Percentiles rank a stretch among this genome's conserved stretches.
phyloP scores from a whole-genome alignment of 1,139 yeast genomes.

The Geotrichum citri-aurantii region DNA sequence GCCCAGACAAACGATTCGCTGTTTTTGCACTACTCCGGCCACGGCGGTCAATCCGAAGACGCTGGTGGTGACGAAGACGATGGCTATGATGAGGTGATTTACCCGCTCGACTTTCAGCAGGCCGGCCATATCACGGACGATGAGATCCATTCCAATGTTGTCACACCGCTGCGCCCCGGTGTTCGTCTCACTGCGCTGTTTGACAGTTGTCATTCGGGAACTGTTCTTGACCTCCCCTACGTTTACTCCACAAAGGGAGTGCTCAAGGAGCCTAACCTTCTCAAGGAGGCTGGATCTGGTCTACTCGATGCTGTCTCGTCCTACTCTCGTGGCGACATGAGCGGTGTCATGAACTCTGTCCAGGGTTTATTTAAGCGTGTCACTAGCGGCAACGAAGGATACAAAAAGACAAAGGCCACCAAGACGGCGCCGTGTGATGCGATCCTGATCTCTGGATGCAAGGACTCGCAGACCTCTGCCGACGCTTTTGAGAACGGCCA shows the following conservation, averaged over 20 bases:
- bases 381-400: slow-evolving; percentile 37
- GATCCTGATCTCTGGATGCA: slow-evolving; percentile 81
- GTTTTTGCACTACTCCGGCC: slow-evolving; percentile 87
- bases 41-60: slow-evolving; percentile 82
- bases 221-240: slow-evolving; percentile 83
- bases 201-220: slow-evolving; percentile 93
- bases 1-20: slow-evolving; percentile 69
- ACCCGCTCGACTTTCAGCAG: slow-evolving; percentile 79
- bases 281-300: slow-evolving; percentile 78
- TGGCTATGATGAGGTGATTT: slow-evolving; percentile 84
- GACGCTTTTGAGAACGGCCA: slow-evolving; percentile 74
- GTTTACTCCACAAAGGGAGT: slow-evolving; percentile 88
- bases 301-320: slow-evolving; percentile 65
- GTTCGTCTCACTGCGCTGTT: slow-evolving; percentile 82
- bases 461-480: slow-evolving; percentile 75
- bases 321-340: slow-evolving; percentile 65
- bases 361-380: slow-evolving; percentile 49
- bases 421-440: slow-evolving; percentile 89
- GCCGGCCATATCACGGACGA: slow-evolving; percentile 80
- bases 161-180: slow-evolving; percentile 70
- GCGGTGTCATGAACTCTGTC: slow-evolving; percentile 48
- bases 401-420: slow-evolving; percentile 44
- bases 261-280: slow-evolving; percentile 79
- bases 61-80: slow-evolving; percentile 85
- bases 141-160: slow-evolving; percentile 76